Conservation (phyloP, 345 rosid genomes). For the Citrus mangshanensis region DNA sequence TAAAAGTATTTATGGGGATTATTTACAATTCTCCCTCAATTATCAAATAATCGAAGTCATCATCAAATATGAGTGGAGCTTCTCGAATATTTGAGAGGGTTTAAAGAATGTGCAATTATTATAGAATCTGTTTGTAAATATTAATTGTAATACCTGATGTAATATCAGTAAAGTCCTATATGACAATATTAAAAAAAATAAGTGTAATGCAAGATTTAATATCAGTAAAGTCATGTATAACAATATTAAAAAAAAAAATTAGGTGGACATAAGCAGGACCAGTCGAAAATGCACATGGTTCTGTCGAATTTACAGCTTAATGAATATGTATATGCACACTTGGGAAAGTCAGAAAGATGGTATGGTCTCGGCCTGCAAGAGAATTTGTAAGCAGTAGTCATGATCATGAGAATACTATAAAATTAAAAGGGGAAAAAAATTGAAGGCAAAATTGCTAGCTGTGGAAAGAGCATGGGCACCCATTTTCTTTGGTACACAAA, state of each 20-base stretch:
- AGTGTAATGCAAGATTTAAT: no score
- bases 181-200: no score
- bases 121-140: no score
- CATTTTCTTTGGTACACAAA: background rate
- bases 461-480: constrained; percentile 1
- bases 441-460: background rate
- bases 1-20: no score
- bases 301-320: background rate
- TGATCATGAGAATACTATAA: background rate
- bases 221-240: no score
- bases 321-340: background rate
- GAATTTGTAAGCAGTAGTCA: background rate
- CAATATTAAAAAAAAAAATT: background rate
- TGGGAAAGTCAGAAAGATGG: background rate
- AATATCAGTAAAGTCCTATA: no score
- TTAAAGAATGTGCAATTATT: no score
- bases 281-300: constrained; percentile 1
- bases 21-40: no score
- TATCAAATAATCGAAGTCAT: no score
- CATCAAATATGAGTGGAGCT: no score
- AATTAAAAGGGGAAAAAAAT: background rate
- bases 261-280: background rate
- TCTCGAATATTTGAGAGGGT: no score
- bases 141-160: no score
- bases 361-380: background rate